A percentile compares a stretch with the other conserved stretches of the same genome.
Conservation (phyloP, 2,329 filamentous ascomycete species). For the Westerdykella ornata region DNA sequence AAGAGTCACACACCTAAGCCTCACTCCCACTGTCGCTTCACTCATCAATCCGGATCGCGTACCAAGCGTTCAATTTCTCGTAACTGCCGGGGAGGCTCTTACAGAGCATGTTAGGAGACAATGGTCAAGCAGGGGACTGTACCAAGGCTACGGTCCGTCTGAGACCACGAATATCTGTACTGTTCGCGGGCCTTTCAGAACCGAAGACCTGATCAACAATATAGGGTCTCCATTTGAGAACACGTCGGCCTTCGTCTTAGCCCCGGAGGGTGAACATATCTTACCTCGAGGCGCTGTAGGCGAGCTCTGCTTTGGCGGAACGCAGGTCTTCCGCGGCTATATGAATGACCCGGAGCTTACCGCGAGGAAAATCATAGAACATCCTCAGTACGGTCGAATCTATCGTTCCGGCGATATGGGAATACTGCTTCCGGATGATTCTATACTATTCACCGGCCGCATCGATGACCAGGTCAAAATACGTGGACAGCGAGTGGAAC, state of each 20-base stretch:
- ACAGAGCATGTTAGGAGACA: conserved; percentile 61
- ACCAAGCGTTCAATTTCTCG: conserved; percentile 65
- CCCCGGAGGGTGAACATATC: conserved; percentile 31
- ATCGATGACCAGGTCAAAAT: conserved; percentile 77
- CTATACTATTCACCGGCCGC: conserved; percentile 64
- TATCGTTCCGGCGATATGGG: conserved; percentile 82
- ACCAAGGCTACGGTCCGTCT: conserved; percentile 77
- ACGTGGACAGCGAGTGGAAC: conserved; percentile 71
- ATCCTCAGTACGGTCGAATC: conserved; percentile 62
- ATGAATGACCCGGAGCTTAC: conserved; percentile 60
- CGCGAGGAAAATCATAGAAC: conserved; percentile 59
- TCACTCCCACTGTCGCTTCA: conserved; percentile 79
- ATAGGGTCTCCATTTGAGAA: conserved; percentile 70
- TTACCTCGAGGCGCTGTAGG: conserved; percentile 67
- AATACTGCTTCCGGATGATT: conserved; percentile 68
- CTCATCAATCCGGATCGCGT: conserved; percentile 63
- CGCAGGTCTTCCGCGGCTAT: conserved; percentile 71
- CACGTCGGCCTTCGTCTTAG: conserved; percentile 65
- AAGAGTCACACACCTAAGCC: conserved; percentile 68
- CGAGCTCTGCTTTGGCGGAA: conserved; percentile 80
- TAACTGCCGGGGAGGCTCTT: conserved; percentile 75
- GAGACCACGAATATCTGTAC: conserved; percentile 88
- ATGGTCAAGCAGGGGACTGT: conserved; percentile 64
- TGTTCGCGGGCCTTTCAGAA: conserved; percentile 55
- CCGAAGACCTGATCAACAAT: conserved; percentile 59